phyloP scores from a whole-genome alignment of 2,329 filamentous ascomycete genomes.

The Alternaria infectoria region DNA sequence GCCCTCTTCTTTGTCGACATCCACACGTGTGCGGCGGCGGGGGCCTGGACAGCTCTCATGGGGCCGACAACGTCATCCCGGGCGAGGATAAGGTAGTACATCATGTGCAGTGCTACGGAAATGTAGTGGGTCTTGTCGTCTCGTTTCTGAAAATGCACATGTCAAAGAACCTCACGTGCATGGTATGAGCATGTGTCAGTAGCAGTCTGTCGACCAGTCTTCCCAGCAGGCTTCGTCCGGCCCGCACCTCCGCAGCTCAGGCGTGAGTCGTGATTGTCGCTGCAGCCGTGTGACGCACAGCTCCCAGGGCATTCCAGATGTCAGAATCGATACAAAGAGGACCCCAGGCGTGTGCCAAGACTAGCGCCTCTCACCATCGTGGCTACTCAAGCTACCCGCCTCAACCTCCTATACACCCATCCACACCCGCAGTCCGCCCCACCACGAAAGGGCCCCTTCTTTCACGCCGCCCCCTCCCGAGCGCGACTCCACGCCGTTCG shows the following conservation, averaged over 20 bases:
- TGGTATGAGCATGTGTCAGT: not conserved
- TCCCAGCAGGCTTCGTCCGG: not conserved
- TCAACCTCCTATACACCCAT: conserved; percentile 32
- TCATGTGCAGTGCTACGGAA: not conserved
- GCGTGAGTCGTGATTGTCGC: conserved; percentile 1
- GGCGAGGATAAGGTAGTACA: not conserved
- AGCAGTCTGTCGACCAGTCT: not conserved
- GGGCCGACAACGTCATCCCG: not conserved
- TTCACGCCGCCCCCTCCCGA: conserved; percentile 30
- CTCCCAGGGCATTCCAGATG: not conserved
- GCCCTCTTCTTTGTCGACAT: not conserved
- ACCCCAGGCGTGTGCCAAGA: conserved; percentile 24
- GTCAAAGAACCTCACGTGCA: conserved; percentile 5
- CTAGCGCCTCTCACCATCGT: conserved; percentile 23
- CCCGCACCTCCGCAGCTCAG: not conserved
- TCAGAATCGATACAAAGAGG: conserved; percentile 14
- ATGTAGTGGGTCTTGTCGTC: not conserved
- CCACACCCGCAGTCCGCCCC: conserved; percentile 40
- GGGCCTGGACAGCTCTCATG: not conserved
- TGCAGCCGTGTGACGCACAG: conserved; percentile 7
- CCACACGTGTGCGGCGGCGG: not conserved
- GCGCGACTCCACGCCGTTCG: conserved; percentile 31
- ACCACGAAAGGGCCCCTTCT: conserved; percentile 34
- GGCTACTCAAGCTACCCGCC: conserved; percentile 12
- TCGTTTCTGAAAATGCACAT: not conserved